phyloP scores from a whole-genome alignment of 1,139 yeast genomes.

The Pichia sp. region DNA sequence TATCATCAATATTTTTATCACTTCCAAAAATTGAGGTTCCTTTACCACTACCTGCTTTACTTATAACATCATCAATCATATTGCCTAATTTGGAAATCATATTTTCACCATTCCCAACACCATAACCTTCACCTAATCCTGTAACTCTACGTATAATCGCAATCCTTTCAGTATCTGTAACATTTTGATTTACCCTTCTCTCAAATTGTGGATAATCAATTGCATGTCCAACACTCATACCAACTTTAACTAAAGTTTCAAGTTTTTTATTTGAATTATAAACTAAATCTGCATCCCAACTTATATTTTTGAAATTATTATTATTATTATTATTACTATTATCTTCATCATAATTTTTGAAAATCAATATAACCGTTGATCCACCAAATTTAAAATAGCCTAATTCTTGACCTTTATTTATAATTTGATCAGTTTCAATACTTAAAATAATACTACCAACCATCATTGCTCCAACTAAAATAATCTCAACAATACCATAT shows the following conservation, averaged over 20 bases:
- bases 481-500: slow-evolving; percentile 71
- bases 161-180: slow-evolving; percentile 10
- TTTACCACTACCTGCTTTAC: slow-evolving; percentile 5
- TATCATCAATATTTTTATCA: neutral
- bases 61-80: slow-evolving; percentile 15
- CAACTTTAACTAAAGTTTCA: slow-evolving; percentile 82
- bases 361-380: slow-evolving; percentile 66
- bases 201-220: slow-evolving; percentile 40
- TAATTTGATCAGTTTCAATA: slow-evolving; percentile 49
- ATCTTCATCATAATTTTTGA: slow-evolving; percentile 18
- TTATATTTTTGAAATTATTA: slow-evolving; percentile 23
- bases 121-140: slow-evolving; percentile 12
- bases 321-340: too few species aligned
- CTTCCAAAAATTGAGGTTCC: neutral
- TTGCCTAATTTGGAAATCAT: slow-evolving; percentile 10
- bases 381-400: slow-evolving; percentile 98
- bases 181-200: slow-evolving; percentile 28
- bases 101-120: slow-evolving; percentile 9
- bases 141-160: slow-evolving; percentile 16
- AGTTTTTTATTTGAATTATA: slow-evolving; percentile 60
- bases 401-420: slow-evolving; percentile 70
- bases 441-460: slow-evolving; percentile 84
- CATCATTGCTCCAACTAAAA: slow-evolving; percentile 98
- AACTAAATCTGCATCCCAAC: slow-evolving; percentile 67
- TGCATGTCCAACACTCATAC: slow-evolving; percentile 84